Percentiles rank a stretch among this genome's conserved stretches.
Conservation (phyloP, 1,284 basidiomycete species). For the Peniophora sp. region DNA sequence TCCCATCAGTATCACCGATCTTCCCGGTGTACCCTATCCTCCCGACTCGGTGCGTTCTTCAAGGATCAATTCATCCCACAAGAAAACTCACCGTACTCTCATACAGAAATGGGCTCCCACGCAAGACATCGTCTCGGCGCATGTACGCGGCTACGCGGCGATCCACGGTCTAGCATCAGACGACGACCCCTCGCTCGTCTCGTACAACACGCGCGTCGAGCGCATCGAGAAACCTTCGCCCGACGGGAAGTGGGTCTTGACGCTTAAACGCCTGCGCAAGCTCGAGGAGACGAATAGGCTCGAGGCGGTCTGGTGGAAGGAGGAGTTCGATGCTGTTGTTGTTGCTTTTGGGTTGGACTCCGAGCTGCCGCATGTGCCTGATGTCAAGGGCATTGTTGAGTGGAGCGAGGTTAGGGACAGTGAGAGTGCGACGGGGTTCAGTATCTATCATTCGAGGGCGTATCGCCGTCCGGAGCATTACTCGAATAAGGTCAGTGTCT, state of each 20-base stretch:
- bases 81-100: conserved; percentile 1
- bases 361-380: conserved; percentile 5
- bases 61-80: neutral
- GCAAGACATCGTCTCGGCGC: neutral
- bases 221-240: conserved; percentile 13
- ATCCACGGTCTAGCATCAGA: conserved; percentile 16
- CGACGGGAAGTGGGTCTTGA: conserved; percentile 14
- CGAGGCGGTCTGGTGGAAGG: conserved; percentile 4
- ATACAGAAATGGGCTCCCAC: conserved; percentile 4
- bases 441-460: conserved; percentile 6
- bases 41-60: conserved; percentile 10
- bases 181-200: conserved; percentile 14
- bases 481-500: neutral
- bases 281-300: conserved; percentile 3
- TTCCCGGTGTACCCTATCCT: conserved; percentile 15
- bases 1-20: conserved; percentile 13
- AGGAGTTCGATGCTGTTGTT: conserved; percentile 7
- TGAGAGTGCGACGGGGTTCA: conserved; percentile 2
- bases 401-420: conserved; percentile 5
- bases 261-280: conserved; percentile 10
- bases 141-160: conserved; percentile 18
- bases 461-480: conserved; percentile 4
- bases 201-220: conserved; percentile 20
- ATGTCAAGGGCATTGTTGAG: conserved; percentile 4
- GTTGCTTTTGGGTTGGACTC: neutral